Evolutionary conservation across 1,139 yeast species (phyloP).

Genomic region (Yamadazyma sp.): DNA sequence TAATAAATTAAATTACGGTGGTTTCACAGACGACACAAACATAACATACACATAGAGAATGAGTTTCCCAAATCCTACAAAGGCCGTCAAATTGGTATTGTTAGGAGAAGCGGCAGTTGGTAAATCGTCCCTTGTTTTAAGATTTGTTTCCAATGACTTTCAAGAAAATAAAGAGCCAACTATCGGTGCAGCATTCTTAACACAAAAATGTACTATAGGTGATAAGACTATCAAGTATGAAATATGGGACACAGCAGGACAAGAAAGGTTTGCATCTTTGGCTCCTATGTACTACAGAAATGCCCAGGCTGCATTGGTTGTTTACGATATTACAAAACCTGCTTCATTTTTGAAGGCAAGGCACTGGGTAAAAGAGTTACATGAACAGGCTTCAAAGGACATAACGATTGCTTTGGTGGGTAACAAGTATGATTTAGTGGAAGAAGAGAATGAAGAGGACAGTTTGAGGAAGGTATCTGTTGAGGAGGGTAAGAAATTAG

Average conservation of each 20-base stretch:
- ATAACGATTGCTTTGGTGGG: conserved; percentile 94
- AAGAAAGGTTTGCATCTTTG: conserved; percentile 91
- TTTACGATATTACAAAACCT: conserved; percentile 93
- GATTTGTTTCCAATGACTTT: conserved; percentile 94
- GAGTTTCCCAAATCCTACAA: conserved; percentile 44
- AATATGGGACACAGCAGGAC: conserved; percentile 99
- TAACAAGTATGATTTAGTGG: conserved; percentile 77
- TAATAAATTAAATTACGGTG: no score
- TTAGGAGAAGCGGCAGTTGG: conserved; percentile 99
- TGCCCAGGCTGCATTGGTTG: conserved; percentile 98
- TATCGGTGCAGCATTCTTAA: conserved; percentile 95
- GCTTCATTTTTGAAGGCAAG: conserved; percentile 98
- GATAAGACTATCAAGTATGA: conserved; percentile 91
- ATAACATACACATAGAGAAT: no score
- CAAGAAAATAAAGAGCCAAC: conserved; percentile 97
- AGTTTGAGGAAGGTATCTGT: conserved; percentile 73
- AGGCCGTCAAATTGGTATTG: conserved; percentile 84
- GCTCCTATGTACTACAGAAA: conserved; percentile 98
- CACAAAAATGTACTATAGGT: conserved; percentile 91
- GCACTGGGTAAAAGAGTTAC: conserved; percentile 97
- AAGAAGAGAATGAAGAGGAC: conserved; percentile 24
- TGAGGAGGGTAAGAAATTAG: conserved; percentile 80
- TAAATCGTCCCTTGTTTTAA: conserved; percentile 84
- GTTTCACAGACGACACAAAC: no score
- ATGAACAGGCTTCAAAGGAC: conserved; percentile 90